Conservation (phyloP, 163 green algal genomes). For the Prototheca wickerhamii region DNA sequence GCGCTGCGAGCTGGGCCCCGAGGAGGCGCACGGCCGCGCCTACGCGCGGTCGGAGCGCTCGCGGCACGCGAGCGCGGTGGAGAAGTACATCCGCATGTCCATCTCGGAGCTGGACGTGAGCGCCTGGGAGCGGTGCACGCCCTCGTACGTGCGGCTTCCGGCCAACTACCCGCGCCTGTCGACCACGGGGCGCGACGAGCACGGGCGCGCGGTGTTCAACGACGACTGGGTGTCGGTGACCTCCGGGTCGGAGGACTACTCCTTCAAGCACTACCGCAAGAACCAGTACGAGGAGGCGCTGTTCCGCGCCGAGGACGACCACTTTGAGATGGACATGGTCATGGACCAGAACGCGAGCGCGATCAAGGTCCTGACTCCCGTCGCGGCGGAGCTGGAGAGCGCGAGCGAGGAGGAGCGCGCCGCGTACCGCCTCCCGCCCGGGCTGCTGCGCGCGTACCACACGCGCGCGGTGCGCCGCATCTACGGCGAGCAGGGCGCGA, state of each 20-base stretch:
- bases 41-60: conserved; percentile 9
- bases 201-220: conserved; percentile 69
- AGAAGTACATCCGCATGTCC: conserved; percentile 72
- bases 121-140: conserved; percentile 68
- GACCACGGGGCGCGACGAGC: conserved; percentile 44
- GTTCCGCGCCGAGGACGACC: conserved; percentile 91
- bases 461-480: conserved; percentile 74
- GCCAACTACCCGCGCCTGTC: conserved; percentile 56
- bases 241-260: conserved; percentile 93
- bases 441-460: conserved; percentile 61
- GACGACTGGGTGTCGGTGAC: conserved; percentile 91
- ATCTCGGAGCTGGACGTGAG: conserved; percentile 83
- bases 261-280: conserved; percentile 98
- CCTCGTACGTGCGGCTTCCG: conserved; percentile 93
- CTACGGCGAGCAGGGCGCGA: conserved; percentile 57
- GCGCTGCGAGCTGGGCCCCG: conserved; percentile 53
- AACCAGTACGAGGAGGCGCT: conserved; percentile 98
- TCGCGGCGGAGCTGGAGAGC: conserved; percentile 28
- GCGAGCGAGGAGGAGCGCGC: conserved; percentile 52
- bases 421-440: conserved; percentile 48
- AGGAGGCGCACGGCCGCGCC: conserved; percentile 19
- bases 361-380: conserved; percentile 35
- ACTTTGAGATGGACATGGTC: conserved; percentile 95
- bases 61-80: conserved; percentile 13
- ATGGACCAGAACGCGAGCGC: conserved; percentile 75